Base-by-base conservation (phyloP, 768 basidiomycete genomes). In the Obba rivulosa region DNA sequence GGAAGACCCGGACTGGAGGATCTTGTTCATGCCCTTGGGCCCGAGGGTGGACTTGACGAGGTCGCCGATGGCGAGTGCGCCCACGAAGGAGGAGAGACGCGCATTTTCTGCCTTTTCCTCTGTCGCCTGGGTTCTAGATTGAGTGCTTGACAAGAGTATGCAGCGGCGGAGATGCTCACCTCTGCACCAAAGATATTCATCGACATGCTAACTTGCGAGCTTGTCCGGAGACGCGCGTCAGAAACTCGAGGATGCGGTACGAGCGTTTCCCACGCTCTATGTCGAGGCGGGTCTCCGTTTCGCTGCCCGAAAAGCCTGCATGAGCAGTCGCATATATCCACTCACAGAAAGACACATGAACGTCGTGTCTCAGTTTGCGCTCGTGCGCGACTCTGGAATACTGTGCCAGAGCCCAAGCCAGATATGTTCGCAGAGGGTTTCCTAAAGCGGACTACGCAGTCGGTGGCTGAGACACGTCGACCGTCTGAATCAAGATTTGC, bases 11-110 rank as follows among this genome's bases (percentile, higher is more conserved):
- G 92, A 94, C 67, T 94, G 95, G 14, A 99, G 81, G 54, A 99
- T 98, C 75, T 98, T 98, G 83, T 97, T 98, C 95, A 98, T 99
- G 47, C 96, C 96, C 69, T 99, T 98, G 20, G 96, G 96, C 8
- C 96, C 96, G 2, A 99, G 79, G 8, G 96, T 99, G 1, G 93
- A 95, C 71, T 98, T 98, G 61, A 99, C 95, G 56, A 99, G 83
- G 72, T 99, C 96, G 37, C 96, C 96, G 28, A 99, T 78, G 0
- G 96, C 96, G 57, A 96, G 82, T 5, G 96, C 95, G 28, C 96
- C 96, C 46, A 99, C 90, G 67, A 99, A 99, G 3, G 92, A 95
- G 3, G 93, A 93, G 56, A 99, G 84, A 69, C 95, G 91, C 65
- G 95, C 95, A 77, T 93, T 92, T 73, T 97, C 94, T 17, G 92